Percentiles rank a stretch among this genome's conserved stretches.
Evolutionary conservation across 331 rosid genomes (phyloP).

Genomic region (Cydonia oblonga): DNA sequence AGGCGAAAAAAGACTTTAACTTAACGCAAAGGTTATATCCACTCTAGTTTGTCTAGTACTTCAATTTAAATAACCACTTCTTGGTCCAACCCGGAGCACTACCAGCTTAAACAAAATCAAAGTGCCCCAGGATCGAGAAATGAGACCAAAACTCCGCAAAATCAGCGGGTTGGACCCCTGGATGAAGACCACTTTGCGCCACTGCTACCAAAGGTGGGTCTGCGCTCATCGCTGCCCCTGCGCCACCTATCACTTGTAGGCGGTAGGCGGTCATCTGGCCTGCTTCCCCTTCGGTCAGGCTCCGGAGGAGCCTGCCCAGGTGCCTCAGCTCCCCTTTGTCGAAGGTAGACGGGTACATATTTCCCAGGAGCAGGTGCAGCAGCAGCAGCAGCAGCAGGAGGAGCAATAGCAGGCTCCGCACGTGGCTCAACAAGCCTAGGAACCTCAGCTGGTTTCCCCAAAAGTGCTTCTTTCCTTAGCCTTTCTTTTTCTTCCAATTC

Average conservation of each 20-base stretch:
- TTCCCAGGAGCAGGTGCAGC: slow-evolving; percentile 28
- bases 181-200: slow-evolving; percentile 82
- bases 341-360: slow-evolving; percentile 53
- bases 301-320: slow-evolving; percentile 35
- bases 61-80: neutral
- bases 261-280: slow-evolving; percentile 32
- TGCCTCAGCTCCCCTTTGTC: slow-evolving; percentile 31
- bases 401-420: slow-evolving; percentile 37
- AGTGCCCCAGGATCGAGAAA: neutral
- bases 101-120: slow-evolving; percentile 1
- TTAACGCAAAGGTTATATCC: neutral
- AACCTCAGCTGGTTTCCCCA: slow-evolving; percentile 35
- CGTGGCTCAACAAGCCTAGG: slow-evolving; percentile 35
- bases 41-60: neutral
- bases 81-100: neutral
- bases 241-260: slow-evolving; percentile 66
- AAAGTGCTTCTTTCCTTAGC: slow-evolving; percentile 45
- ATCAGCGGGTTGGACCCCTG: slow-evolving; percentile 43
- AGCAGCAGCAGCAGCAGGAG: slow-evolving; percentile 24
- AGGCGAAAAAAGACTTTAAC: neutral
- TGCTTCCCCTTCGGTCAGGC: slow-evolving; percentile 50
- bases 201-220: slow-evolving; percentile 34
- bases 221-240: slow-evolving; percentile 31
- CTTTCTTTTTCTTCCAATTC: slow-evolving; percentile 80
- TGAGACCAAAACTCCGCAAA: neutral